phyloP scores from a whole-genome alignment of 2,329 filamentous ascomycete species.

The Penicillium sp. region DNA sequence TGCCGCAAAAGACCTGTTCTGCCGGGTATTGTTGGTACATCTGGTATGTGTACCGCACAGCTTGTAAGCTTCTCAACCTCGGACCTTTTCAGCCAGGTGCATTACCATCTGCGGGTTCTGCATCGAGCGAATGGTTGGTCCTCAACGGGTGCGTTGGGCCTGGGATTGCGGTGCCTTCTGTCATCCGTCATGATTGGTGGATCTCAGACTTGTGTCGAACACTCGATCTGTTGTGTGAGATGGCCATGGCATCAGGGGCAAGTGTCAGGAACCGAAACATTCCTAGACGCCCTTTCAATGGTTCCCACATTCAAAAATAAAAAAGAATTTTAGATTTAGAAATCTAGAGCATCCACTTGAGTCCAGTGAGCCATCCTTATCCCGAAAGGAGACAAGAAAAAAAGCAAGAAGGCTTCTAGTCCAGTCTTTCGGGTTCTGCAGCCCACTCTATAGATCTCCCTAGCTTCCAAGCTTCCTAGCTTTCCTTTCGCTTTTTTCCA shows the following conservation, averaged over 20 bases:
- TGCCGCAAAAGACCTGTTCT: neutral
- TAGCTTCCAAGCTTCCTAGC: neutral
- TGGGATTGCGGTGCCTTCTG: neutral
- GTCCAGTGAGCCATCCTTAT: neutral
- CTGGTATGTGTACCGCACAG: neutral
- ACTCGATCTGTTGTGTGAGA: conserved; percentile 4
- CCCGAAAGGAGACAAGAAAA: neutral
- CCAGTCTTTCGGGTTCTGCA: neutral
- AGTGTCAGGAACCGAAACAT: conserved; percentile 16
- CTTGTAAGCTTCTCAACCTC: conserved; percentile 16
- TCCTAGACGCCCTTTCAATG: neutral
- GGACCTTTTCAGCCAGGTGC: conserved; percentile 26
- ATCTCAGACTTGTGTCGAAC: conserved; percentile 7
- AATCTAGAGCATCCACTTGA: neutral
- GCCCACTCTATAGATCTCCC: neutral
- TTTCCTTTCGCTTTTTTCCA: neutral
- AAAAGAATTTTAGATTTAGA: neutral
- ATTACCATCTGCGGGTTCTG: conserved; percentile 14
- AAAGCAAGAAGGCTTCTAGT: conserved; percentile 4
- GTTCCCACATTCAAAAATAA: neutral
- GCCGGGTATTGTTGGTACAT: conserved; percentile 1
- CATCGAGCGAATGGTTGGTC: conserved; percentile 13
- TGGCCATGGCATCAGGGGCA: conserved; percentile 7
- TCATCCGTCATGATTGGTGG: conserved; percentile 7
- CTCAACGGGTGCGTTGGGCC: conserved; percentile 13